Conservation (phyloP, 2,329 filamentous ascomycete species). For the Paradendryphiella salina region DNA sequence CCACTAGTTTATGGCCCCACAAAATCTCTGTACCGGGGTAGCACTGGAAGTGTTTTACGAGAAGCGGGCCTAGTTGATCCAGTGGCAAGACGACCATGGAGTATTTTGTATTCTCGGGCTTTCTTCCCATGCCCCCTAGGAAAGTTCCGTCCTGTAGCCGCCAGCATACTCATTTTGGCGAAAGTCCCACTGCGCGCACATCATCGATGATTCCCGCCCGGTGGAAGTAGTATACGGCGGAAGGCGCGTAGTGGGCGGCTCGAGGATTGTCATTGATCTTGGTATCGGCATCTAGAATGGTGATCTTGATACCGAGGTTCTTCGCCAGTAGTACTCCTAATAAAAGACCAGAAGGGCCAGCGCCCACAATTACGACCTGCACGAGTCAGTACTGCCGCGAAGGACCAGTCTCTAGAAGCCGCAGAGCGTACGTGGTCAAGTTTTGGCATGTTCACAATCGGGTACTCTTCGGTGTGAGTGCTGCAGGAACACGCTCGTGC, state of each 20-base stretch:
- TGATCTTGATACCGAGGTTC: constrained; percentile 55
- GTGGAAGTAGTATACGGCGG: constrained; percentile 61
- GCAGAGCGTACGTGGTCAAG: constrained; percentile 34
- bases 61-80: constrained; percentile 35
- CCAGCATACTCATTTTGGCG: constrained; percentile 52
- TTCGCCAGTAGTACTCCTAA: constrained; percentile 56
- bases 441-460: constrained; percentile 31
- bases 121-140: constrained; percentile 37
- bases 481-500: constrained; percentile 3
- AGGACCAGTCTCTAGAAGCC: background rate
- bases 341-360: constrained; percentile 42
- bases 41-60: constrained; percentile 36
- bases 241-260: constrained; percentile 64
- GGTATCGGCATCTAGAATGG: constrained; percentile 59
- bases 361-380: constrained; percentile 39
- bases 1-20: constrained; percentile 40
- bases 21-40: constrained; percentile 33
- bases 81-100: constrained; percentile 40
- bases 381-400: constrained; percentile 9
- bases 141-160: constrained; percentile 45
- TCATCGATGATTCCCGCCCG: constrained; percentile 64
- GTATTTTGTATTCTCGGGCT: constrained; percentile 33
- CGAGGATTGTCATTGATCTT: constrained; percentile 63
- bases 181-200: constrained; percentile 50
- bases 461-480: constrained; percentile 4